Evolutionary conservation across 495 filamentous ascomycete genomes (phyloP).

Genomic region (Xylaria castorea): DNA sequence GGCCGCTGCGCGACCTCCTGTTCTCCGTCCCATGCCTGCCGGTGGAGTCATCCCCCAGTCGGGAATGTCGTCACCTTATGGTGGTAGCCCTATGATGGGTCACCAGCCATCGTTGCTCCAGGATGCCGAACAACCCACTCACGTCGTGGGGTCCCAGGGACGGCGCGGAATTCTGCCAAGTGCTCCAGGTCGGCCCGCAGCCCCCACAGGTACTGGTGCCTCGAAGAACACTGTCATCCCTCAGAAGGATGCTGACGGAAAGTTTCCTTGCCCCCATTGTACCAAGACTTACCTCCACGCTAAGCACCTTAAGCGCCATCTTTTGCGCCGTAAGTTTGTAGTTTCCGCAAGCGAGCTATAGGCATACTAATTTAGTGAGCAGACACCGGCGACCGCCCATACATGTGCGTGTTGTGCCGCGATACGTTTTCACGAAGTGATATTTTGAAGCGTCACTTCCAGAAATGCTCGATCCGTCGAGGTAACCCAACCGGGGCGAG

Average conservation of each 20-base stretch:
- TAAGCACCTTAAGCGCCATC: constrained; percentile 96
- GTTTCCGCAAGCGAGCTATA: constrained; percentile 27
- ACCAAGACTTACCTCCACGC: constrained; percentile 97
- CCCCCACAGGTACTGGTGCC: constrained; percentile 64
- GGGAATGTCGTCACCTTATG: constrained; percentile 58
- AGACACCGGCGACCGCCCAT: constrained; percentile 97
- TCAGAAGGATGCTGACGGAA: constrained; percentile 92
- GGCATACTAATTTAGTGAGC: constrained; percentile 31
- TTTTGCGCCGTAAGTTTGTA: constrained; percentile 83
- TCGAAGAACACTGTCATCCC: constrained; percentile 82
- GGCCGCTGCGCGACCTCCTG: constrained; percentile 62
- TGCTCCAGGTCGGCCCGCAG: constrained; percentile 78
- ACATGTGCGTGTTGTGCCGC: constrained; percentile 94
- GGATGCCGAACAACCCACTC: constrained; percentile 70
- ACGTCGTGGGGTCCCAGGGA: constrained; percentile 92
- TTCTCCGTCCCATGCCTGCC: constrained; percentile 68
- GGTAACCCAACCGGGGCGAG: constrained; percentile 92
- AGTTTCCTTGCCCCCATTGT: constrained; percentile 96
- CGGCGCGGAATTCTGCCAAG: constrained; percentile 89
- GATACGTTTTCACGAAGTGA: constrained; percentile 99
- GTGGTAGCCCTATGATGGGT: constrained; percentile 54
- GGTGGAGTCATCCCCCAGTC: constrained; percentile 61
- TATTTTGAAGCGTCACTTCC: constrained; percentile 97
- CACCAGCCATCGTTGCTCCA: constrained; percentile 48
- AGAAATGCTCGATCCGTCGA: constrained; percentile 94